A percentile compares a stretch with the other conserved stretches of the same genome.
Conservation (phyloP, 2,329 filamentous ascomycete species). For the Phialocephala sp. region DNA sequence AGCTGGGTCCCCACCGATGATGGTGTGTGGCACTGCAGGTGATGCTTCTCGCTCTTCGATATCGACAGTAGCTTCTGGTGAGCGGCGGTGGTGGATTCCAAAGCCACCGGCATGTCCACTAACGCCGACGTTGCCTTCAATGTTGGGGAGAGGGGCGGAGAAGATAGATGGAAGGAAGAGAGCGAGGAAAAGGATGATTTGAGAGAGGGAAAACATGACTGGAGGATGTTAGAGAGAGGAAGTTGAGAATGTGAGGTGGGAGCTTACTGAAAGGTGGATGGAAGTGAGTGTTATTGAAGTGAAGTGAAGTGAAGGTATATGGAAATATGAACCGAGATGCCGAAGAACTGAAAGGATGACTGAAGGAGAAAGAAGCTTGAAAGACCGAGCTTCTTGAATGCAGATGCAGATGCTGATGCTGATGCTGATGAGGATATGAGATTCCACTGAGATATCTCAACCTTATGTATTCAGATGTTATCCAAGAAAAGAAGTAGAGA, state of each 20-base stretch:
- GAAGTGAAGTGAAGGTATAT: conserved; percentile 5
- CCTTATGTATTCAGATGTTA: conserved; percentile 19
- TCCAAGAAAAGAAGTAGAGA: conserved; percentile 4
- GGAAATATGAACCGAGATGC: conserved; percentile 8
- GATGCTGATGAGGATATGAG: conserved; percentile 19
- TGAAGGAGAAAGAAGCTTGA: conserved; percentile 6
- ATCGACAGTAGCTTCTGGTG: not conserved
- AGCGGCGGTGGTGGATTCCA: not conserved
- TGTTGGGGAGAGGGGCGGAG: conserved; percentile 13
- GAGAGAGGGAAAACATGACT: conserved; percentile 24
- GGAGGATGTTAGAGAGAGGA: conserved; percentile 10
- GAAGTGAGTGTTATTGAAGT: not conserved
- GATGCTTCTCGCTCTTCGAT: not conserved
- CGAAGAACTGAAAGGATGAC: not conserved
- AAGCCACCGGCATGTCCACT: not conserved
- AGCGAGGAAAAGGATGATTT: conserved; percentile 13
- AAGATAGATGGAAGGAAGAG: conserved; percentile 19
- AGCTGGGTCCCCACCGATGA: not conserved
- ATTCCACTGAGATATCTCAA: conserved; percentile 20
- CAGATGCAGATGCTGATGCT: conserved; percentile 15
- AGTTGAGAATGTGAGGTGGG: not conserved
- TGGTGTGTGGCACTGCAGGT: not conserved
- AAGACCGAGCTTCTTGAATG: not conserved
- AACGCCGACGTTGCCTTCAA: conserved; percentile 8
- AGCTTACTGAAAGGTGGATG: conserved; percentile 15